Evolutionary conservation across 1,139 yeast species (phyloP).

Genomic region (Arxiozyma heterogenica): DNA sequence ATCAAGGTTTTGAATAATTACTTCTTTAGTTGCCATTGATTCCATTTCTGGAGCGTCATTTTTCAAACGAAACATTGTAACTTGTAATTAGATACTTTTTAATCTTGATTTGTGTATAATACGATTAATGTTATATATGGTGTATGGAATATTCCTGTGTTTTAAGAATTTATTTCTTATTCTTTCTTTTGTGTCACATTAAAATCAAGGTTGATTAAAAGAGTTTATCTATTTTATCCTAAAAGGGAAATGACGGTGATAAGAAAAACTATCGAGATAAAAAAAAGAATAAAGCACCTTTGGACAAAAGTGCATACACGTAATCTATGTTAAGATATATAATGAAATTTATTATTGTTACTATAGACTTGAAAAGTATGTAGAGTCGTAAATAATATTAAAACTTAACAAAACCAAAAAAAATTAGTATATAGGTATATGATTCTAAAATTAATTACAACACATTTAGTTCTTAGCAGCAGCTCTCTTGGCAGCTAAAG

Average conservation of each 20-base stretch:
- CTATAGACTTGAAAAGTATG: conserved; percentile 1
- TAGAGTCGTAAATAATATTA: conserved; percentile 1
- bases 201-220: too few species aligned
- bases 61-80: conserved; percentile 6
- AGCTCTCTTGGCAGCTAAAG: conserved; percentile 68
- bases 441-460: background rate
- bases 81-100: background rate
- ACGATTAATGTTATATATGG: too few species aligned
- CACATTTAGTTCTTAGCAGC: conserved; percentile 6
- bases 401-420: background rate
- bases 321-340: background rate
- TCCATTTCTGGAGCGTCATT: conserved; percentile 5
- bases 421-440: background rate
- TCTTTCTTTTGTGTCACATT: background rate
- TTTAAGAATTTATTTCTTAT: background rate
- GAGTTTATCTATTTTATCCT: background rate
- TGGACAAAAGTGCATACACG: background rate
- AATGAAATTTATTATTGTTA: too few species aligned
- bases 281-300: background rate
- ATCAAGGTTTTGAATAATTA: conserved; percentile 46
- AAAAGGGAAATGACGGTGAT: background rate
- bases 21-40: conserved; percentile 21
- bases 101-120: too few species aligned
- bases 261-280: background rate
- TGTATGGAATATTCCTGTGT: background rate